These are phyloP conservation scores for Xylaria sp. DNA, from an alignment of 2,329 filamentous ascomycete species.

Conservation along the genomic window DNA sequence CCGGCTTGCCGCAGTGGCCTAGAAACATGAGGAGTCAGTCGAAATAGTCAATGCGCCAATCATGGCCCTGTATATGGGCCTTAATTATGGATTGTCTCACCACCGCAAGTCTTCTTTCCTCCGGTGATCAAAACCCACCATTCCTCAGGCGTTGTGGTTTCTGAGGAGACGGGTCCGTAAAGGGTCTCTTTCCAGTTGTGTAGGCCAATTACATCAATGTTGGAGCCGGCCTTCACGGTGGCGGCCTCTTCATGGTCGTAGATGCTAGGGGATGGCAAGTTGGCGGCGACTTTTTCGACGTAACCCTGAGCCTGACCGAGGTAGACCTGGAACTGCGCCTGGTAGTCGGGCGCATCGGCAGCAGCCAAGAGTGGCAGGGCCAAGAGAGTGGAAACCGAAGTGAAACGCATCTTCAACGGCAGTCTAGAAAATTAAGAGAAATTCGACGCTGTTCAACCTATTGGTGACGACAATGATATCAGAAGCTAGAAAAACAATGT, in stretches of 20 bases:
- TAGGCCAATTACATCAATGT: constrained; percentile 56
- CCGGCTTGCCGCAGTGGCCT: constrained; percentile 59
- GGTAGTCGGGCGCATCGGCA: constrained; percentile 52
- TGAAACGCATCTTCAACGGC: constrained; percentile 52
- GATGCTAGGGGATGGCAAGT: constrained; percentile 45
- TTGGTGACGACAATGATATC: constrained; percentile 10
- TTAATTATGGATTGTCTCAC: constrained; percentile 35
- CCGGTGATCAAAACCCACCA: constrained; percentile 73
- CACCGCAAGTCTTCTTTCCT: constrained; percentile 71
- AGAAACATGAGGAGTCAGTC: constrained; percentile 11
- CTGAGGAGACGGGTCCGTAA: constrained; percentile 54
- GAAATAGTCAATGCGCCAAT: not conserved
- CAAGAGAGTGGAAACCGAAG: constrained; percentile 43
- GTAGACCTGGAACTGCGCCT: constrained; percentile 59
- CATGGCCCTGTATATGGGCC: not conserved
- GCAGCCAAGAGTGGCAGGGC: constrained; percentile 53
- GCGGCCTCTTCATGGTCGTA: constrained; percentile 40
- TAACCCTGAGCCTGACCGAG: constrained; percentile 55
- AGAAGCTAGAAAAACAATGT: constrained; percentile 10
- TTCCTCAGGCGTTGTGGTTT: constrained; percentile 60
- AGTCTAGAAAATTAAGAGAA: not conserved
- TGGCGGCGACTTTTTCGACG: constrained; percentile 47
- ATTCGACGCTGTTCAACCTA: not conserved
- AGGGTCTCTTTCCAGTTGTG: constrained; percentile 67
- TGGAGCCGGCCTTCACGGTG: constrained; percentile 46